Base-by-base conservation (phyloP, 1,139 yeast species). In the Diutina catenulata region DNA sequence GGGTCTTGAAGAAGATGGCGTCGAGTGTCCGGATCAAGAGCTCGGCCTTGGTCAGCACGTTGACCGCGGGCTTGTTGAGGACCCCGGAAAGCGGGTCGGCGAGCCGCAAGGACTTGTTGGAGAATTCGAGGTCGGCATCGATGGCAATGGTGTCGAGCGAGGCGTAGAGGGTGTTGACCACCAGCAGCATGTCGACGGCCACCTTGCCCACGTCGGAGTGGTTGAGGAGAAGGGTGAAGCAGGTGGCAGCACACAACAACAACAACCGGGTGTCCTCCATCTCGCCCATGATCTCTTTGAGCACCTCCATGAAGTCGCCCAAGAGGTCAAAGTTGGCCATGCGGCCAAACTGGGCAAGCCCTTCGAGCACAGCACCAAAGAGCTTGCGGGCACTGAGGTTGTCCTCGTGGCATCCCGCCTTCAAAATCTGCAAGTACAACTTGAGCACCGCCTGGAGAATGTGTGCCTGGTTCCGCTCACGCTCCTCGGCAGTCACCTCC, bases 301-400 rank as follows among this genome's bases (percentile, higher is more conserved):
- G 68, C 3, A 87, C 95, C 55, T 82, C 94, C 37, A 91, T 66
- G 56, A 91, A 77, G 55, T 91, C 98, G 22, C 97, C 97, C 48
- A 91, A 70, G 39, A 91, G 65, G 47, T 91, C 97, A 40, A 91
- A 76, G 53, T 91, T 91, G 27, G 94, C 88, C 77, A 88, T 79
- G 51, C 80, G 91, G 3, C 97, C 95, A 53, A 80, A 87, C 53
- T 76, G 76, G 2, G 96, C 83, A 41, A 91, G 62, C 5, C 97
- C 97, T 62, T 91, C 97, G 39, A 91, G 65, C 0, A 91, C 94
- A 0, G 91, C 70, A 7, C 94, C 95, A 68, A 86, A 77, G 40
- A 91, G 64, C 14, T 47, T 47, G 18, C 50, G 48, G n/a, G 74
- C 71, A 36, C 74, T 72, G 21, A 75, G 70, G 35, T 75, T 68